Base-by-base conservation (phyloP, 495 filamentous ascomycete species). In the Penicillium robsamsonii region DNA sequence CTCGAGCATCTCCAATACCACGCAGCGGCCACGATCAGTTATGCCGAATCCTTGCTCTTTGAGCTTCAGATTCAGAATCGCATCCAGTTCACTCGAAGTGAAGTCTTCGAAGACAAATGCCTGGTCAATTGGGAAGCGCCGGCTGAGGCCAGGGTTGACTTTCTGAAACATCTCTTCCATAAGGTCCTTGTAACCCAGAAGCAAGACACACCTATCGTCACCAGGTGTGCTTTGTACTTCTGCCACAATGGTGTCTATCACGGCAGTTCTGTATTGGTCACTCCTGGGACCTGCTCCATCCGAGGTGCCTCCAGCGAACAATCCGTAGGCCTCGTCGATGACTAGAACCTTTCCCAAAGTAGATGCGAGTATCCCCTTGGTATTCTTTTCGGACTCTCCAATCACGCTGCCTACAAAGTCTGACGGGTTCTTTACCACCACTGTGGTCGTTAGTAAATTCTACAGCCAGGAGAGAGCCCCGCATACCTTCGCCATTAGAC, bases 121-220 rank as follows among this genome's bases (percentile, higher is more conserved):
- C 5, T 76, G 69, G 0, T 79, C 73, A 0, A 90, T 70, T 0
- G 83, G 84, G 55, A 95, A 94, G 9, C 89, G 78, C 47, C 90
- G 78, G 4, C 68, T 71, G 3, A 95, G 75, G 0, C 90, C 90
- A 0, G 88, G 87, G 56, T 95, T 95, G 58, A 86, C 85, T 50
- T 88, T 87, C 50, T 86, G 85, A 57, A 95, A 89, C 89, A 94
- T 92, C 4, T 76, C 67, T 50, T 81, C 77, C 82, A 95, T 89
- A 62, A 87, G 73, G n/a, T 87, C 83, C 58, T 88, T 80, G 68
- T 95, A 93, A 0, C 90, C 90, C 2, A 93, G 74, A 0, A 93
- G 74, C 0, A 95, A 71, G 0, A 94, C 86, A 52, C 89, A 93
- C 17, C 86, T 79, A 66, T 94, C 89, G 33, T 92, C 89, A 0